phyloP scores from a whole-genome alignment of 495 filamentous ascomycete species.

The Lepidopterella palustris region DNA sequence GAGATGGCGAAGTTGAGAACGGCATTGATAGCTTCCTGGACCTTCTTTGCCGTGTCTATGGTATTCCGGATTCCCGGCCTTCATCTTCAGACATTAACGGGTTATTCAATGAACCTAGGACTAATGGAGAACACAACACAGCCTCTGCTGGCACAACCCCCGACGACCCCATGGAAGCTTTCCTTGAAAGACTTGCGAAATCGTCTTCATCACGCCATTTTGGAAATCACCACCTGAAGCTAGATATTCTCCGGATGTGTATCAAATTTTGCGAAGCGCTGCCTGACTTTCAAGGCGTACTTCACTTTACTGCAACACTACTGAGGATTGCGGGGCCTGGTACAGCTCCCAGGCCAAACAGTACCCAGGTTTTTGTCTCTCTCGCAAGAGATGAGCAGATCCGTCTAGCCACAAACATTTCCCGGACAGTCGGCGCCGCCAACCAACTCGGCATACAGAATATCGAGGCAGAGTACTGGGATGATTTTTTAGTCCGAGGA shows the following conservation, averaged over 20 bases:
- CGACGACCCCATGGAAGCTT: neutral
- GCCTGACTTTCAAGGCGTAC: conserved; percentile 81
- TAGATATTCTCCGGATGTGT: conserved; percentile 75
- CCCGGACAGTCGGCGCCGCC: conserved; percentile 69
- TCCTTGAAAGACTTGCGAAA: conserved; percentile 26
- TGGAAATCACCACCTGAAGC: conserved; percentile 65
- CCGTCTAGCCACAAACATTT: conserved; percentile 71
- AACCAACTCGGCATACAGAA: conserved; percentile 62
- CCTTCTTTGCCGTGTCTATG: conserved; percentile 44
- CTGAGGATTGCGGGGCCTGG: conserved; percentile 75
- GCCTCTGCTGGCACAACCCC: neutral
- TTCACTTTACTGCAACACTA: conserved; percentile 77
- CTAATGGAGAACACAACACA: neutral
- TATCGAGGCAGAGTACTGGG: conserved; percentile 85
- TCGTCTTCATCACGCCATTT: conserved; percentile 52
- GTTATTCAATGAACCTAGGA: neutral
- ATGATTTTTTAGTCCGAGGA: conserved; percentile 84
- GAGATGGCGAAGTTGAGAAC: conserved; percentile 66
- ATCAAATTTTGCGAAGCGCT: conserved; percentile 90
- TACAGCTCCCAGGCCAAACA: conserved; percentile 60
- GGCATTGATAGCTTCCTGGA: conserved; percentile 58
- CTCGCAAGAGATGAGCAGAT: conserved; percentile 79
- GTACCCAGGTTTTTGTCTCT: conserved; percentile 53
- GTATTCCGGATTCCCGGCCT: conserved; percentile 26
- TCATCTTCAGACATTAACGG: neutral